These are phyloP conservation scores for Fistulinella staudtii DNA, from an alignment of 1,284 basidiomycete species.

Conservation along the genomic window DNA sequence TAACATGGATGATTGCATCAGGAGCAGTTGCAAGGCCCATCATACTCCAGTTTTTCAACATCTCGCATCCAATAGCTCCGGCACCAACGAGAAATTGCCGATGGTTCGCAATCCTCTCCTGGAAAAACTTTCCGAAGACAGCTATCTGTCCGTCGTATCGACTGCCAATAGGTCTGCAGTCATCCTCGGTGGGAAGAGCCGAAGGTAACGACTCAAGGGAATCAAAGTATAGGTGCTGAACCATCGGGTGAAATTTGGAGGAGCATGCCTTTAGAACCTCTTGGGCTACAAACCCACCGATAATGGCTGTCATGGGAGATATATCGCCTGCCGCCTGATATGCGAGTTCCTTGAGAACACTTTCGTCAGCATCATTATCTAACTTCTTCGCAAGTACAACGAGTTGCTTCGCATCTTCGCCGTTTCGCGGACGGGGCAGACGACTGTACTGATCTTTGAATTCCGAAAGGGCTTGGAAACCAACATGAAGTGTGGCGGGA, in stretches of 20 bases:
- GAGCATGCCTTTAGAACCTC: constrained; percentile 97
- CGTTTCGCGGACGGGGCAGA: constrained; percentile 82
- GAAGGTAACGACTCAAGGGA: constrained; percentile 91
- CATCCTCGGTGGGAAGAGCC: constrained; percentile 74
- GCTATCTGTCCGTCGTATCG: constrained; percentile 96
- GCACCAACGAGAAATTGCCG: constrained; percentile 97
- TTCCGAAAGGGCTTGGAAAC: constrained; percentile 90
- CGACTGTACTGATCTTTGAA: constrained; percentile 70
- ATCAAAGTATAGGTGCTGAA: constrained; percentile 97
- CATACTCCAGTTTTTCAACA: constrained; percentile 99
- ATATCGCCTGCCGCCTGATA: constrained; percentile 95
- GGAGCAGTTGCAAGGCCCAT: constrained; percentile 90
- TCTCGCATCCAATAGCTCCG: constrained; percentile 99
- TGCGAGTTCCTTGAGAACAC: constrained; percentile 79
- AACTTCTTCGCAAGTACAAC: constrained; percentile 79
- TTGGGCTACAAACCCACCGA: constrained; percentile 97
- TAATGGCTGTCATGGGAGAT: constrained; percentile 88
- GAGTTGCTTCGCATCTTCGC: constrained; percentile 74
- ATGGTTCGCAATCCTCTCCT: constrained; percentile 88
- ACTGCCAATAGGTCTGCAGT: constrained; percentile 79
- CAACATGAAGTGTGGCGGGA: constrained; percentile 86
- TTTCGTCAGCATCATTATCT: constrained; percentile 74
- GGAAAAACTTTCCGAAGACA: constrained; percentile 92
- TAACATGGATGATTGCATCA: constrained; percentile 87
- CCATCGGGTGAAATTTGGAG: constrained; percentile 97